Percentiles rank a stretch among this genome's conserved stretches.
These are phyloP conservation scores for Thyridium curvatum DNA, from an alignment of 2,329 filamentous ascomycete species.

Conservation along the genomic window DNA sequence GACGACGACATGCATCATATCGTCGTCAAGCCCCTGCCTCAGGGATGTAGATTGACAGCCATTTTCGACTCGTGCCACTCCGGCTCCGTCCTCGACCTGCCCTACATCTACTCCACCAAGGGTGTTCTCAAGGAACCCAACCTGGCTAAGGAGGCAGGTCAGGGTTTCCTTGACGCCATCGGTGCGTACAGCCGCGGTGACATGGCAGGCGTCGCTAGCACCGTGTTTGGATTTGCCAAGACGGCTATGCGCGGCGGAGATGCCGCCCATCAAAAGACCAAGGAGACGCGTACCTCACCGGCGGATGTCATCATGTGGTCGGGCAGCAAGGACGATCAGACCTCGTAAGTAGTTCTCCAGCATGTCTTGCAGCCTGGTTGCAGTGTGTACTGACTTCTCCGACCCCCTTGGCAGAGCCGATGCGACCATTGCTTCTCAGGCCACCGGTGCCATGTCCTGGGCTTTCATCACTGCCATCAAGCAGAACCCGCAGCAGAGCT, in stretches of 20 bases:
- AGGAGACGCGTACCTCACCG: slow-evolving; percentile 84
- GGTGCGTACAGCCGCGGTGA: slow-evolving; percentile 79
- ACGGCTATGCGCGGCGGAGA: slow-evolving; percentile 72
- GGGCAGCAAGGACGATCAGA: slow-evolving; percentile 92
- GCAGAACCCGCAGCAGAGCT: slow-evolving; percentile 92
- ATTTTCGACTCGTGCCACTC: slow-evolving; percentile 82
- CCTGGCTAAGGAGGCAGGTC: slow-evolving; percentile 71
- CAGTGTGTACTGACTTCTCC: slow-evolving; percentile 1
- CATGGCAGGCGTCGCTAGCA: slow-evolving; percentile 71
- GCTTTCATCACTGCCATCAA: slow-evolving; percentile 88
- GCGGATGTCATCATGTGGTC: slow-evolving; percentile 98
- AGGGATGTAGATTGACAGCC: slow-evolving; percentile 78
- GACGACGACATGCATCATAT: slow-evolving; percentile 74
- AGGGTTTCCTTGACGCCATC: slow-evolving; percentile 66
- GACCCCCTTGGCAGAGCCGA: slow-evolving; percentile 58
- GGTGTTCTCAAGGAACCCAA: slow-evolving; percentile 77
- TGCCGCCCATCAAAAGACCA: slow-evolving; percentile 70
- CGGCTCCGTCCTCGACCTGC: slow-evolving; percentile 69
- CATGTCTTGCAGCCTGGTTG: slow-evolving; percentile 12
- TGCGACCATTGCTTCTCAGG: slow-evolving; percentile 78
- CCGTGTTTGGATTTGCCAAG: slow-evolving; percentile 81
- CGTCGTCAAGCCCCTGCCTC: slow-evolving; percentile 69
- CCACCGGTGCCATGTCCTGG: slow-evolving; percentile 97
- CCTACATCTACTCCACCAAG: slow-evolving; percentile 76
- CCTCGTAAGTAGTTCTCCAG: slow-evolving; percentile 55